Evolutionary conservation across 2,329 filamentous ascomycete genomes (phyloP), one percentile per base, ranked within the genome.

Genomic region (Clarireedia homoeocarpa): DNA sequence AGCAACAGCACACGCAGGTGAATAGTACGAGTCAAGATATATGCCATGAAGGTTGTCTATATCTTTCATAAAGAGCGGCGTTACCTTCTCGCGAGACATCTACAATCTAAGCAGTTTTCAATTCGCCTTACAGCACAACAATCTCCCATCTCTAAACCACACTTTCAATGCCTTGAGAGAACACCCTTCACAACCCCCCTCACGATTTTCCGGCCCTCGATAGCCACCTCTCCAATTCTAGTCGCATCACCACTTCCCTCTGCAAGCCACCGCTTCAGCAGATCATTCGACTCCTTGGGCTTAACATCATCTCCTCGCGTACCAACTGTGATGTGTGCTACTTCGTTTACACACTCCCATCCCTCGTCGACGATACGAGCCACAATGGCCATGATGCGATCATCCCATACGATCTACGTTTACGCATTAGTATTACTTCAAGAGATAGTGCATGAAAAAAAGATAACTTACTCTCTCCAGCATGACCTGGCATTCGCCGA

Each of bases 201-300:
- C 40, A 71, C 39, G 27, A 66, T 58, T 20, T 57, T 53, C 12
- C 63, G 58, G 6, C 62, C 66, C 17, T 61, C 59, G 50, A 70
- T 64, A 27, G 59, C 60, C 44, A 66, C 44, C 46, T 70, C 67
- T 3, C 61, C 62, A 61, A 70, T 70, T 5, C 65, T 63, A 17
- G 61, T 65, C 12, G 60, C 59, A 57, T 67, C 66, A 30, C 66
- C 65, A 56, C 63, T 76, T 0, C 83, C 83, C 50, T 73, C 71
- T 60, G 85, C 77, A 59, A 94, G 68, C 92, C 92, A 97, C 58
- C 77, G 76, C 61, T 77, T 77, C 57, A 99, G 71, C 67, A 99
- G 65, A 58, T 89, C 85, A 68, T 99, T 99, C 73, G 91, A 95
- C 75, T 99, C 92, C 72, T 88, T 91, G 0, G 94, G 92, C 74